Conservation (phyloP, 352 stramenopile genomes). For the Phytopythium vexans region DNA sequence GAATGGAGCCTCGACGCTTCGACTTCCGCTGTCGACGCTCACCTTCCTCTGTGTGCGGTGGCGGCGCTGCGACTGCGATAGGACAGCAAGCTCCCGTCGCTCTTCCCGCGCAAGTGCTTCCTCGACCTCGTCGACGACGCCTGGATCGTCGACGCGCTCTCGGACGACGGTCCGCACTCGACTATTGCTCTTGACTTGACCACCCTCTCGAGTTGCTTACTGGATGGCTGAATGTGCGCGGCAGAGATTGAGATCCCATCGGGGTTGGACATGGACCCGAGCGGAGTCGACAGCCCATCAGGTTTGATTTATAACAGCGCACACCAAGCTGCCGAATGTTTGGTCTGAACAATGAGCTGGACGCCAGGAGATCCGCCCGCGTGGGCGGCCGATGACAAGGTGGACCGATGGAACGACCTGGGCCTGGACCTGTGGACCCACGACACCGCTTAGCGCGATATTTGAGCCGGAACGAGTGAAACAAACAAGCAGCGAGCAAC, state of each 20-base stretch:
- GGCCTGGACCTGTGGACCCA: constrained; percentile 63
- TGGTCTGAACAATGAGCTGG: not conserved
- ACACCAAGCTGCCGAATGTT: not conserved
- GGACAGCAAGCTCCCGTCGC: constrained; percentile 68
- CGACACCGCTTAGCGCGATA: constrained; percentile 23
- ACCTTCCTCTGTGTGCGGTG: too few species aligned
- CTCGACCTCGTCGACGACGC: constrained; percentile 81
- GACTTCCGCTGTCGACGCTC: too few species aligned
- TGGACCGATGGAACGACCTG: constrained; percentile 79
- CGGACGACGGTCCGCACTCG: constrained; percentile 54
- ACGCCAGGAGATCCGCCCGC: constrained; percentile 41
- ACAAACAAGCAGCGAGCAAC: not conserved
- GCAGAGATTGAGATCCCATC: constrained; percentile 73
- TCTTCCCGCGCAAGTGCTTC: constrained; percentile 69
- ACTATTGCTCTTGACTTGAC: not conserved
- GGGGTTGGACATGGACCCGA: constrained; percentile 48
- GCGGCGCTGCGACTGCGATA: too few species aligned
- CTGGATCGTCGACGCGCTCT: constrained; percentile 78
- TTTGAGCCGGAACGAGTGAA: not conserved
- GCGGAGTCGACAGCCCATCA: constrained; percentile 44
- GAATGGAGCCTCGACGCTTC: too few species aligned
- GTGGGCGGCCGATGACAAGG: constrained; percentile 51
- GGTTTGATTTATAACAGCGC: constrained; percentile 12
- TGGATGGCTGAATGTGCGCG: not conserved
- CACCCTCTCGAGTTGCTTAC: too few species aligned